Conservation (phyloP, 305 asterid species). For the Fraxinus velutina region DNA sequence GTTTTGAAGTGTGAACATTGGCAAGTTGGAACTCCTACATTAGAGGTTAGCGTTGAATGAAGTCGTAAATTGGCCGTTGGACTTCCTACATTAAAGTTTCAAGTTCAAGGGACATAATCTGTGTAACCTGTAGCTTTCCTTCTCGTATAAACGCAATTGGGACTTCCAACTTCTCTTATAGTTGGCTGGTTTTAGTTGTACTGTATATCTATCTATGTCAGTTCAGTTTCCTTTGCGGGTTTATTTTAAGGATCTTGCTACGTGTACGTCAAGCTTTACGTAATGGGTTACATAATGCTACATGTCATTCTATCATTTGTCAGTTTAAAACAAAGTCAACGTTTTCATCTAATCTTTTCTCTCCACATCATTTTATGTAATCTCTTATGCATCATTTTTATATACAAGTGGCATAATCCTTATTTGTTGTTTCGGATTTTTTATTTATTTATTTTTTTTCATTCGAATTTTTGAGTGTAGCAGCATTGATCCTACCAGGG, state of each 20-base stretch:
- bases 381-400: too few relatives aligned
- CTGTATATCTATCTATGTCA: neutral
- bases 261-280: neutral
- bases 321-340: too few relatives aligned
- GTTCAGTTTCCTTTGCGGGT: slow-evolving; percentile 2
- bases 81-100: neutral
- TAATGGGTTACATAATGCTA: neutral
- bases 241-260: neutral
- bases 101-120: neutral
- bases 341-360: too few relatives aligned
- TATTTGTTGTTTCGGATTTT: neutral
- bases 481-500: neutral
- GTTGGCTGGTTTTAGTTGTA: neutral
- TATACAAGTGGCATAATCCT: too few relatives aligned
- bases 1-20: neutral
- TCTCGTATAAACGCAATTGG: neutral
- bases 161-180: slow-evolving; percentile 6
- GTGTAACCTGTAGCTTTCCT: slow-evolving; percentile 7
- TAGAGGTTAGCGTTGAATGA: neutral
- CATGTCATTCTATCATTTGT: neutral
- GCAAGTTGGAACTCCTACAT: neutral
- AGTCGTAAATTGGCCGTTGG: neutral
- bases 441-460: neutral
- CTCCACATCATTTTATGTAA: neutral
- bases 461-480: neutral